Percentiles rank a stretch among this genome's conserved stretches.
phyloP scores from a whole-genome alignment of 2,329 filamentous ascomycete genomes.

The Fusarium sp. region DNA sequence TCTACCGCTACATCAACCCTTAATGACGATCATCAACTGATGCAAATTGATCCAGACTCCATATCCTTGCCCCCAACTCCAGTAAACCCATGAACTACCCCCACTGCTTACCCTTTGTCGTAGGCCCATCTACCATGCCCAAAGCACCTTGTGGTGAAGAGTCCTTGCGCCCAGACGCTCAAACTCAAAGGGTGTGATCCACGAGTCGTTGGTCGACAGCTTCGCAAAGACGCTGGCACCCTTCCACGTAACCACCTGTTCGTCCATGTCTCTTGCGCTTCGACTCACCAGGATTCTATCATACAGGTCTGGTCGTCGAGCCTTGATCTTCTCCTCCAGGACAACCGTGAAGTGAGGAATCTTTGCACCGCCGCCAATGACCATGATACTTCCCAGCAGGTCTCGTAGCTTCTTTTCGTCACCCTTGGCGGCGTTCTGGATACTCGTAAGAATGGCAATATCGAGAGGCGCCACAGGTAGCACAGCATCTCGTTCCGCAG shows the following conservation, averaged over 20 bases:
- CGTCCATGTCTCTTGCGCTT: slow-evolving; percentile 91
- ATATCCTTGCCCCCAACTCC: slow-evolving; percentile 37
- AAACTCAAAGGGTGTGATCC: slow-evolving; percentile 88
- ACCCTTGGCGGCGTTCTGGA: slow-evolving; percentile 82
- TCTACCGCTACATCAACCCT: slow-evolving; percentile 9
- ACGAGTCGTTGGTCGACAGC: slow-evolving; percentile 90
- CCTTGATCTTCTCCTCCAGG: slow-evolving; percentile 81
- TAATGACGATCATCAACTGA: slow-evolving; percentile 21
- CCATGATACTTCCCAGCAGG: slow-evolving; percentile 87
- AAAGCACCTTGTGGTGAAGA: slow-evolving; percentile 80
- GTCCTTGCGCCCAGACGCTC: slow-evolving; percentile 82
- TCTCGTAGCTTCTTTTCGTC: slow-evolving; percentile 95
- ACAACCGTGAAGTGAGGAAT: slow-evolving; percentile 80
- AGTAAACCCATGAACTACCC: slow-evolving; percentile 20
- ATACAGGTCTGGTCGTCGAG: slow-evolving; percentile 65
- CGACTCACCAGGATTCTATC: slow-evolving; percentile 69
- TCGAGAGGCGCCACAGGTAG: slow-evolving; percentile 86
- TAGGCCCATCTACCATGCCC: slow-evolving; percentile 59
- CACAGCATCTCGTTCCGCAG: slow-evolving; percentile 77
- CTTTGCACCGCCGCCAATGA: slow-evolving; percentile 85
- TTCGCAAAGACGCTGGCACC: slow-evolving; percentile 96
- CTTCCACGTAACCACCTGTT: slow-evolving; percentile 98
- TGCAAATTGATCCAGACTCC: slow-evolving; percentile 40
- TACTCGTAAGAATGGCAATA: slow-evolving; percentile 86
- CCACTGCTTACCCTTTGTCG: not conserved